Evolutionary conservation across 2,329 filamentous ascomycete genomes (phyloP).

Genomic region (Fusarium liriodendri): DNA sequence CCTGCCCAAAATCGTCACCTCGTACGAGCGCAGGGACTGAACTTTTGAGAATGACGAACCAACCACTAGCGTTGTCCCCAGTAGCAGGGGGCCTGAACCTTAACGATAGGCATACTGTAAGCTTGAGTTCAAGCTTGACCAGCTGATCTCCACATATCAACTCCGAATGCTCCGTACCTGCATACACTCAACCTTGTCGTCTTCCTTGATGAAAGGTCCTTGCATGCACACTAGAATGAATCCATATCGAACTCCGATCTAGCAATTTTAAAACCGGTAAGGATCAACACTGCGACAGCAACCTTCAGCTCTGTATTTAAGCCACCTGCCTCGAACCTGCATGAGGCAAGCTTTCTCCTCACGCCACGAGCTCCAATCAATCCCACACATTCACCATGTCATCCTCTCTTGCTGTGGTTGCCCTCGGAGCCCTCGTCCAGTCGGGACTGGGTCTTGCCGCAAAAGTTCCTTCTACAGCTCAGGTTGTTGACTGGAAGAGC

Average conservation of each 20-base stretch:
- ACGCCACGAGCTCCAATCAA: neutral
- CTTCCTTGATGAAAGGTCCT: neutral
- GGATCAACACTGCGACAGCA: neutral
- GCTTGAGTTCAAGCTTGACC: neutral
- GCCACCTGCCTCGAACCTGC: neutral
- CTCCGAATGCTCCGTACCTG: neutral
- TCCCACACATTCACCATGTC: neutral
- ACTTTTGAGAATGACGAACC: neutral
- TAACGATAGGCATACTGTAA: neutral
- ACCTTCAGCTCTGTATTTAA: neutral
- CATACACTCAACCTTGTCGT: neutral
- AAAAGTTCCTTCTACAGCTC: conserved; percentile 13
- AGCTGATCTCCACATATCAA: neutral
- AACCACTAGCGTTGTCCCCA: neutral
- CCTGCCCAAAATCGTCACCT: neutral
- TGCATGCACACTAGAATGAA: neutral
- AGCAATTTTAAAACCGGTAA: neutral
- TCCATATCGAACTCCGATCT: neutral
- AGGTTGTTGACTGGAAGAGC: conserved; percentile 37
- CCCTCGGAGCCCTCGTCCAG: neutral
- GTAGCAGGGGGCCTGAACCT: neutral
- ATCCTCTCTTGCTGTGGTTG: neutral
- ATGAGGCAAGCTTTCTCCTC: neutral
- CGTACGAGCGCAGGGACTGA: neutral
- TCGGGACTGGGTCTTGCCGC: neutral